Evolutionary conservation across 805 yeast species (phyloP).

Genomic region (Yarrowia porcina): DNA sequence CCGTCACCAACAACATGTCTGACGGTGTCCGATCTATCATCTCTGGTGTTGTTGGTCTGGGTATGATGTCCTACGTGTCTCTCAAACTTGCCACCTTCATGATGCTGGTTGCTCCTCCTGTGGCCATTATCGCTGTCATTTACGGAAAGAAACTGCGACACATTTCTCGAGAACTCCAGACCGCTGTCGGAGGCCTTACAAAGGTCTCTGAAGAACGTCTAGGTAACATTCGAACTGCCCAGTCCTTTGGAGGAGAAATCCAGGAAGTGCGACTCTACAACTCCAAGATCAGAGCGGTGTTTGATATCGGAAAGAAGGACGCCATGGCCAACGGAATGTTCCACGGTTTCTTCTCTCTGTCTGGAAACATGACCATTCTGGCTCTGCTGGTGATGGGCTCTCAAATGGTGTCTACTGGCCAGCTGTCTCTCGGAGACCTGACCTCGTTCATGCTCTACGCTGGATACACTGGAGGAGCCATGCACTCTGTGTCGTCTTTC

Average conservation of each 20-base stretch:
- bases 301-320: constrained; percentile 71
- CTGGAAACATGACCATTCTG: constrained; percentile 79
- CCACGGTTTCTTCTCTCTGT: constrained; percentile 73
- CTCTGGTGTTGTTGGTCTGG: constrained; percentile 79
- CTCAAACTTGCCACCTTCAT: constrained; percentile 79
- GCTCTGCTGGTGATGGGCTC: constrained; percentile 78
- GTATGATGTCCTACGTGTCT: constrained; percentile 88
- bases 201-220: constrained; percentile 91
- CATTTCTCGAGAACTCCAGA: constrained; percentile 73
- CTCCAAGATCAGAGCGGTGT: constrained; percentile 59
- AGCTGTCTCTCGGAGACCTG: constrained; percentile 79
- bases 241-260: constrained; percentile 82
- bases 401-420: constrained; percentile 71
- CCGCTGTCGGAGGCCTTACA: constrained; percentile 78
- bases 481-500: constrained; percentile 85
- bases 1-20: constrained; percentile 82
- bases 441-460: constrained; percentile 95
- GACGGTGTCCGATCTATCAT: constrained; percentile 87
- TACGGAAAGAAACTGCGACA: constrained; percentile 78
- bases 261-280: constrained; percentile 74
- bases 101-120: constrained; percentile 77
- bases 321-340: constrained; percentile 74
- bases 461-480: constrained; percentile 87
- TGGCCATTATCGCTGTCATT: constrained; percentile 70
- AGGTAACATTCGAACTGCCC: constrained; percentile 80